These are phyloP conservation scores for Zygoascus bituminiphila DNA, from an alignment of 805 yeast species.

Conservation along the genomic window DNA sequence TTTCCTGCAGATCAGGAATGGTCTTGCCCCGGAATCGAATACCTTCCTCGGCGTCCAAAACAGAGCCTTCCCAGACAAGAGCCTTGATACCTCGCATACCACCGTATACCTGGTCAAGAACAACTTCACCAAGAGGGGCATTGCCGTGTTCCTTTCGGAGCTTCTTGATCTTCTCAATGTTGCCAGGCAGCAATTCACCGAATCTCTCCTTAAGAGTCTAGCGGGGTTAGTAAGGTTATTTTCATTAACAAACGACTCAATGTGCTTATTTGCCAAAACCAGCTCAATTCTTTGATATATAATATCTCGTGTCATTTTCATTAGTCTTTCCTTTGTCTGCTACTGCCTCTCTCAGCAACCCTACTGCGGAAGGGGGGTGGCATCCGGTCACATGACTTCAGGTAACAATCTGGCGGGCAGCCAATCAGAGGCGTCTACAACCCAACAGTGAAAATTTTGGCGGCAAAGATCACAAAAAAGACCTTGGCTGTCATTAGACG, in stretches of 20 bases:
- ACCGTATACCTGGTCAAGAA: conserved; percentile 77
- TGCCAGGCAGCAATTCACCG: conserved; percentile 84
- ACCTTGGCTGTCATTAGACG: no score
- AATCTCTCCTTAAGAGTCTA: conserved; percentile 82
- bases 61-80: conserved; percentile 84
- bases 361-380: background rate
- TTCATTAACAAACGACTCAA: no score
- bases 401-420: background rate
- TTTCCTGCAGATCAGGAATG: conserved; percentile 67
- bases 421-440: background rate
- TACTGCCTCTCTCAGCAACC: no score
- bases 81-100: conserved; percentile 88
- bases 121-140: conserved; percentile 68
- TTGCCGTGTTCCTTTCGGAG: conserved; percentile 83
- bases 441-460: background rate
- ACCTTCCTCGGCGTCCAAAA: conserved; percentile 76
- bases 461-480: no score
- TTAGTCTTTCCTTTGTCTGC: no score
- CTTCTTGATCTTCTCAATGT: conserved; percentile 81
- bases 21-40: conserved; percentile 80
- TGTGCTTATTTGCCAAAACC: background rate
- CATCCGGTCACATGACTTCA: background rate
- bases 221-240: conserved; percentile 8
- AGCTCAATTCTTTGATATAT: no score
- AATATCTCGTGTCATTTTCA: no score